phyloP scores from a whole-genome alignment of 208 protist species.

The Trypanosoma rangeli region DNA sequence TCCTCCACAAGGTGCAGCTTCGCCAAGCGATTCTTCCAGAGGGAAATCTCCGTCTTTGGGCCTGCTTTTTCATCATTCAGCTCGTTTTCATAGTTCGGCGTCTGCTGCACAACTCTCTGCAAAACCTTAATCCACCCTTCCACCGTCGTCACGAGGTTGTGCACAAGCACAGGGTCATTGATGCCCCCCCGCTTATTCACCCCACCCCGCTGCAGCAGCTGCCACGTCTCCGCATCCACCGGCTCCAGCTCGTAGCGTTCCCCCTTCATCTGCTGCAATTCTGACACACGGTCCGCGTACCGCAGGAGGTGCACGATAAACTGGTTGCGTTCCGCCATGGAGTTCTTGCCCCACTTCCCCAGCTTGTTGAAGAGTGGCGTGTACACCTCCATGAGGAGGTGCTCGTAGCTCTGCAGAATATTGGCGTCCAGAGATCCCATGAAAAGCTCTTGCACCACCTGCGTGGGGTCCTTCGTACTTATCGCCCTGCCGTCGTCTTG shows the following conservation, averaged over 20 bases:
- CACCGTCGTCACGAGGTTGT: slow-evolving; percentile 61
- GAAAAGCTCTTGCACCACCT: slow-evolving; percentile 80
- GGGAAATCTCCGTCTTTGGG: slow-evolving; percentile 93
- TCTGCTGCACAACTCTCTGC: slow-evolving; percentile 58
- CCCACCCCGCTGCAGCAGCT: slow-evolving; percentile 71
- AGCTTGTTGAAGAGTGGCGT: slow-evolving; percentile 86
- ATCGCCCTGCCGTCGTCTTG: slow-evolving; percentile 59
- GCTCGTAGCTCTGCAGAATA: slow-evolving; percentile 82
- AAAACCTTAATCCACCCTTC: slow-evolving; percentile 82
- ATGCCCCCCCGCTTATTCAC: slow-evolving; percentile 75
- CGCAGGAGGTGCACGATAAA: slow-evolving; percentile 85
- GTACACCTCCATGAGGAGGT: slow-evolving; percentile 92
- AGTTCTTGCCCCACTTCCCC: slow-evolving; percentile 88
- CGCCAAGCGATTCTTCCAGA: slow-evolving; percentile 93
- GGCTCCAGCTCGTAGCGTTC: slow-evolving; percentile 53
- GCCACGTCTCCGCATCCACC: slow-evolving; percentile 73
- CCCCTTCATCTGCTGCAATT: slow-evolving; percentile 88
- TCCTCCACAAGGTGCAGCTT: slow-evolving; percentile 92
- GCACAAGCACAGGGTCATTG: slow-evolving; percentile 73
- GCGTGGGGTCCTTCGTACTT: slow-evolving; percentile 63
- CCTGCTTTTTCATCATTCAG: slow-evolving; percentile 88
- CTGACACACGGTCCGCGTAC: slow-evolving; percentile 88
- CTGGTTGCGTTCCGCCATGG: slow-evolving; percentile 73
- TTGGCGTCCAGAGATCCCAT: slow-evolving; percentile 88
- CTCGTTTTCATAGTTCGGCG: slow-evolving; percentile 90